Base-by-base conservation (phyloP, 1,139 yeast genomes). In the Diutina scorzettiae region DNA sequence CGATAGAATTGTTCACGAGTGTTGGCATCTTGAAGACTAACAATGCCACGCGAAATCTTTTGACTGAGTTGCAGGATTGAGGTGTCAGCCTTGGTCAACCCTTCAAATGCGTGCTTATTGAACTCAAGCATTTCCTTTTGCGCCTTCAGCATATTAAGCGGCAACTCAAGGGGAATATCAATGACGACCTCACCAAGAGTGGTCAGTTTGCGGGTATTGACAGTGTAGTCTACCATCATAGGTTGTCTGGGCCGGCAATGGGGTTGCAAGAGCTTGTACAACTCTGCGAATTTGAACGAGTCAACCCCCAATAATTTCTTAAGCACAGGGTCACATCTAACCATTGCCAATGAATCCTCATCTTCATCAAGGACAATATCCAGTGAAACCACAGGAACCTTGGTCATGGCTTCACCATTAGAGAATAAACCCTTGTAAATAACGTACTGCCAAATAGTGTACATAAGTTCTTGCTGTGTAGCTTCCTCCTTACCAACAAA, bases 361-460 rank as follows among this genome's bases (percentile, higher is more conserved):
- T 51, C 56, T 14, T 54, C 57, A n/a, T 52, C 57, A 25, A 51
- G 57, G 8, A 50, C 53, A 21, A 48, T 52, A 34, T 58, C 52
- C 1, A 60, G 48, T 1, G 65, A 52, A 2, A 69, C 69, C 1
- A 72, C 72, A 9, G 70, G 65, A 6, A 69, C 69, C 33, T 54
- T 58, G 19, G 63, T 51, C 44, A 60, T 55, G 29, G 53, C 48
- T 31, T 58, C 63, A 17, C 58, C 54, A 44, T 57, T 62, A 53
- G 74, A 84, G 49, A 68, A 71, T 49, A 86, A 66, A 48, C 80
- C 76, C 54, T 83, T 83, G 60, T 75, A 75, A 53, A 83, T 79
- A 43, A 84, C 81, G 57, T 91, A 91, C 59, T 85, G 91, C 89
- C 96, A 91, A 43, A 91, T 65, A 21, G 80, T 76, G 51, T 79